These are phyloP conservation scores for Spathaspora gorwiae DNA, from an alignment of 805 yeast species.

Conservation along the genomic window DNA sequence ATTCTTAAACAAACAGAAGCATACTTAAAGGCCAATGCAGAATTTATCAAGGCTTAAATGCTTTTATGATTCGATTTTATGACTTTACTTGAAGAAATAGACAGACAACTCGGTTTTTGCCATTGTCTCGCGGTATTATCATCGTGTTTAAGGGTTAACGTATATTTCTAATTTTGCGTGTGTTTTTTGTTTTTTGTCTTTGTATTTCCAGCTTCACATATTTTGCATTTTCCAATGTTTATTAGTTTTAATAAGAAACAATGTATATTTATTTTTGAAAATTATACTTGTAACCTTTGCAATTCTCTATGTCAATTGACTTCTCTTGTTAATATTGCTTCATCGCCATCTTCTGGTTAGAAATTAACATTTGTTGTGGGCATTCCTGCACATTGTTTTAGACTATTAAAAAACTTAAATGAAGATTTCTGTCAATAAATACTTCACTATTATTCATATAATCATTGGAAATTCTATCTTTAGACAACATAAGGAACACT, in stretches of 20 bases:
- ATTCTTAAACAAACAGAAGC: conserved; percentile 24
- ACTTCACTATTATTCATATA: too few relatives aligned
- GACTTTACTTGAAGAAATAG: too few relatives aligned
- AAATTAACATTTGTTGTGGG: too few relatives aligned
- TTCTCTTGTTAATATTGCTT: too few relatives aligned
- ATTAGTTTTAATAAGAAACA: neutral
- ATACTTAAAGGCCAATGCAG: conserved; percentile 33
- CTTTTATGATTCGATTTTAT: neutral
- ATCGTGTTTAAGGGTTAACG: neutral
- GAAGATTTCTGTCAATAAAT: too few relatives aligned
- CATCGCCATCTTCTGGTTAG: too few relatives aligned
- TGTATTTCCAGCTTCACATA: neutral
- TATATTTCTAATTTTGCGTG: too few relatives aligned
- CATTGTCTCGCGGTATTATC: neutral
- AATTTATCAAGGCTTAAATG: conserved; percentile 27
- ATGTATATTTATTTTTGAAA: neutral
- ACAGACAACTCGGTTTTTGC: neutral
- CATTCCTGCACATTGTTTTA: too few relatives aligned
- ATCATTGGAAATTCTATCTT: too few relatives aligned
- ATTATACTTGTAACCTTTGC: neutral
- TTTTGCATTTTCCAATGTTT: neutral
- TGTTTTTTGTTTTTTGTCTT: neutral
- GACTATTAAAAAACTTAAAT: too few relatives aligned
- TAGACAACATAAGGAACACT: too few relatives aligned
- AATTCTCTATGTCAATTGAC: too few relatives aligned